Evolutionary conservation across 192 early-diverging fungal species (phyloP), one percentile per base, ranked within the genome.

Genomic region (Geranomyces variabilis): DNA sequence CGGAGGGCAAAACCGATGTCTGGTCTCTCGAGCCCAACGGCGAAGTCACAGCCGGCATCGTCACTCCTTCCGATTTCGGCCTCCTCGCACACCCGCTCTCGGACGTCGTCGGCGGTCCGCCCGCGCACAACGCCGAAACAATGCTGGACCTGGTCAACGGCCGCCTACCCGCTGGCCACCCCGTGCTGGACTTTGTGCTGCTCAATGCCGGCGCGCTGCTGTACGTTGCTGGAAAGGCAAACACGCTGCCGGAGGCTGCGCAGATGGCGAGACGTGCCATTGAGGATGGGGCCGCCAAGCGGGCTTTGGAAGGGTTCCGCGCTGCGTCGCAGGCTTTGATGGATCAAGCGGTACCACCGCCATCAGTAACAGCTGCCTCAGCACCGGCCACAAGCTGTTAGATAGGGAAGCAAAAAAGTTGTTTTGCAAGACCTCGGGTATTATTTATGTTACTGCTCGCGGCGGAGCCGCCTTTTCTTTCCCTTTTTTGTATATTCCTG

Each of bases 61-160:
- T 97, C 28, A 86, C 89, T 21, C 95, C 96, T 0, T 75, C 84
- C 8, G 93, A 96, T 77, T 99, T 98, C 81, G 94, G 93, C n/a
- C 79, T 99, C 1, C 70, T 81, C 0, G 79, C 83, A 9, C 91
- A 96, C 65, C 84, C 92, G 46, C 79, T 99, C 57, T 53, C 79
- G 0, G 67, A 78, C 0, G 94, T 96, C 75, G 76, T 84, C 66
- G 88, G 93, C 53, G 88, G 92, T 22, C 79, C 87, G 45, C 71
- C 90, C 66, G 21, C 70, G 22, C 84, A 90, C 55, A 98, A 98
- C 80, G 89, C 91, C n/a, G 76, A 71, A 0, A 90, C 84, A 21
- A 83, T 99, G 72, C 63, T 70, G 15, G 77, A 86, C 17, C 70
- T 98, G 33, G 79, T 99, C n/a, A 80, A 75, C 69, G 86, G 88